Base-by-base conservation (phyloP, 345 rosid species). In the Ceriops tagal region DNA sequence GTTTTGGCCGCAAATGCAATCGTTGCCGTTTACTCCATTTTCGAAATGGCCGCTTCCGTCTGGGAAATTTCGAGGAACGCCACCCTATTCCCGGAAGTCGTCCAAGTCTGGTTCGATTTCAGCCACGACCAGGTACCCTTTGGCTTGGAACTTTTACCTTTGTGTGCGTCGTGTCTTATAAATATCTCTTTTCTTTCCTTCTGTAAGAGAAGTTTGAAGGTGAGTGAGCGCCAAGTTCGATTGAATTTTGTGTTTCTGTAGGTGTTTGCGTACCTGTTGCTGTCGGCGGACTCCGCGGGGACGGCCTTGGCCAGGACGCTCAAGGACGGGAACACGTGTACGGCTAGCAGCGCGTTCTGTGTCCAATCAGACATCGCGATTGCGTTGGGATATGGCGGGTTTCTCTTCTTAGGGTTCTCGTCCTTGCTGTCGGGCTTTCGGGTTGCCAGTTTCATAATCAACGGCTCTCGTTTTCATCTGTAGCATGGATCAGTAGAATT, bases 71-170 rank as follows among this genome's bases (percentile, higher is more conserved):
- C 92, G 4, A 83, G 81, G 65, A 89, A 81, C 63, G 80, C 82
- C 31, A 91, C 98, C 0, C 63, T 93, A 68, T 83, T 91, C 80
- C 98, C 98, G 18, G 96, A 93, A 79, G 68, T 85, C 43, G 61
- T 89, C 24, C 98, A 93, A 58, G 92, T 93, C 64, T 93, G 97
- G 98, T 93, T 93, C 95, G 98, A 93, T 64, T 93, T 91, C 76
- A 88, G 97, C n/a, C 98, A 93, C 69, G 98, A 93, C 75, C 98
- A 93, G 98, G 98, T 92, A 16, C 26, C 57, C 57, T 5, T 35
- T 35, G 43, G 43, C 43, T 35, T 35, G 10, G 11, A 35, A 35
- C 8, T 9, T 35, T 35, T 35, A 35, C 43, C 11, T 35, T 9
- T 35, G 43, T 35, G 43, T 35, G 43, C 10, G 11, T 35, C 2